These are phyloP conservation scores for Pseudocercospora musae DNA, from an alignment of 2,329 filamentous ascomycete species.

Conservation along the genomic window DNA sequence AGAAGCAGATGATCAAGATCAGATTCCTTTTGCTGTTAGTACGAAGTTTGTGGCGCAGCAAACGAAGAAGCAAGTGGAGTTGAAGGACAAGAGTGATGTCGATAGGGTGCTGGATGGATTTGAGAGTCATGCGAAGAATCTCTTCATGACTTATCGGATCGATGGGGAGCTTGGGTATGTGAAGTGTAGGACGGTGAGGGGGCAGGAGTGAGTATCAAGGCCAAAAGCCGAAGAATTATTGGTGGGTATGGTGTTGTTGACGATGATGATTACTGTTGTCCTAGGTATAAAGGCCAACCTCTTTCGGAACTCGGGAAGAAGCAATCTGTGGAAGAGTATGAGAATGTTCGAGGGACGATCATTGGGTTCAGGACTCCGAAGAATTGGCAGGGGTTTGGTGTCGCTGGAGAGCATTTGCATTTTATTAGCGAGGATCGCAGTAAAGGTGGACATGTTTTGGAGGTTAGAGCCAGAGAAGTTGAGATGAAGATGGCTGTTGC, in stretches of 20 bases:
- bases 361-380: constrained; percentile 43
- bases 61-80: constrained; percentile 23
- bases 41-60: constrained; percentile 33
- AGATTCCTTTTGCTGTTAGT: constrained; percentile 41
- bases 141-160: constrained; percentile 37
- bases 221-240: too few relatives aligned
- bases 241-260: too few relatives aligned
- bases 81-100: constrained; percentile 28
- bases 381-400: constrained; percentile 42
- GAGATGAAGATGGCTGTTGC: constrained; percentile 39
- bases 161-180: constrained; percentile 30
- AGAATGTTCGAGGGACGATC: constrained; percentile 39
- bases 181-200: constrained; percentile 34
- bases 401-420: constrained; percentile 44
- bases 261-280: not conserved
- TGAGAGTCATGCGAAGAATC: constrained; percentile 29
- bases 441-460: constrained; percentile 43
- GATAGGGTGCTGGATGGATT: constrained; percentile 29
- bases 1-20: constrained; percentile 34
- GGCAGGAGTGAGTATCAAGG: constrained; percentile 26
- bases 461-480: constrained; percentile 35
- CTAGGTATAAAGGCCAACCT: constrained; percentile 30
- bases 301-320: constrained; percentile 39
- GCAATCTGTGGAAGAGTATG: constrained; percentile 40
- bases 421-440: constrained; percentile 39